A percentile compares a stretch with the other conserved stretches of the same genome.
phyloP scores from a whole-genome alignment of 1,284 basidiomycete genomes.

The Apiotrichum sp. region DNA sequence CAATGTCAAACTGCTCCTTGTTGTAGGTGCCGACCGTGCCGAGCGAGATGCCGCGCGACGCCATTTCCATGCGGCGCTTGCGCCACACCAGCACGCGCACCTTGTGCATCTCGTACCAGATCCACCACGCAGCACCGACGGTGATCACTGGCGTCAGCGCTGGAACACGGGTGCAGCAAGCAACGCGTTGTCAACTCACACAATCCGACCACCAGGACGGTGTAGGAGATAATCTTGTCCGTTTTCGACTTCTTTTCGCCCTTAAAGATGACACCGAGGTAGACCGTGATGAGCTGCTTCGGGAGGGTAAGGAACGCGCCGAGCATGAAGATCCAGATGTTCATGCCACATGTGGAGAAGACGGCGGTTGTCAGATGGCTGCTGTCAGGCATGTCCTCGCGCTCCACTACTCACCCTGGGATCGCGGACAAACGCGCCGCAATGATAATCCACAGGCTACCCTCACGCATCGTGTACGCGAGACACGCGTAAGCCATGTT shows the following conservation, averaged over 20 bases:
- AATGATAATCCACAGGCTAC: constrained; percentile 70
- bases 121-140: constrained; percentile 72
- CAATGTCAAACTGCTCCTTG: neutral
- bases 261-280: constrained; percentile 60
- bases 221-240: constrained; percentile 52
- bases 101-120: constrained; percentile 66
- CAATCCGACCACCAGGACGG: constrained; percentile 59
- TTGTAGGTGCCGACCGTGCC: constrained; percentile 2
- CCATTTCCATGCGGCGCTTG: constrained; percentile 51
- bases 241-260: constrained; percentile 48
- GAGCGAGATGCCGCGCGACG: constrained; percentile 8
- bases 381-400: neutral
- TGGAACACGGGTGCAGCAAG: neutral
- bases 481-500: constrained; percentile 71
- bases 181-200: constrained; percentile 9
- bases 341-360: constrained; percentile 74
- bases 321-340: constrained; percentile 60
- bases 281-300: constrained; percentile 66
- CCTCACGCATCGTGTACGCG: constrained; percentile 67
- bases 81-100: constrained; percentile 69
- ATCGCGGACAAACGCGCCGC: constrained; percentile 71
- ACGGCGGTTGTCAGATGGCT: constrained; percentile 54
- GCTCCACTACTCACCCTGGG: constrained; percentile 51
- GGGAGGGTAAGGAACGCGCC: constrained; percentile 70
- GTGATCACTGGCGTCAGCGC: constrained; percentile 55